phyloP scores from a whole-genome alignment of 257 asterid species.

The Nicotiana attenuata region DNA sequence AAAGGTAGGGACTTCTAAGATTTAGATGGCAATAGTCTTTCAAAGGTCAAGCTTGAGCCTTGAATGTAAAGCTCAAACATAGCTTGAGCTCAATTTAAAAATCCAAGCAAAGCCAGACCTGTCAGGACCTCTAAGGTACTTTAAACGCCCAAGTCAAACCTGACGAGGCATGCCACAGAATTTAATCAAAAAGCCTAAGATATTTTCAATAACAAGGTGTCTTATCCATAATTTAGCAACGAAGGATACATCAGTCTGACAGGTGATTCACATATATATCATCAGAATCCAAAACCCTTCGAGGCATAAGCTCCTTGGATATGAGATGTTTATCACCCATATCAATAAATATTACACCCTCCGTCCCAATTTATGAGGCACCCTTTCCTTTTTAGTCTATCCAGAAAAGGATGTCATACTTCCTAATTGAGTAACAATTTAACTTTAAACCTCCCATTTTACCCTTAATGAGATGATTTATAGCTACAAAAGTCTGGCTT shows the following conservation, averaged over 20 bases:
- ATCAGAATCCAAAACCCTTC: no score
- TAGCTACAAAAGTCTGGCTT: no score
- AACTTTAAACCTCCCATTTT: no score
- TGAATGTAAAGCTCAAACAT: not conserved
- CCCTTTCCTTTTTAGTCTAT: no score
- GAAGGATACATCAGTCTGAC: not conserved
- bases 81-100: not conserved
- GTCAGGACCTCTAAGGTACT: not conserved
- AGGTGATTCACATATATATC: not conserved
- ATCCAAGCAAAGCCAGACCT: not conserved
- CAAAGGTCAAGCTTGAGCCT: not conserved
- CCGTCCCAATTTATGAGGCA: no score
- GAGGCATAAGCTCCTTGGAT: not conserved
- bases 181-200: not conserved
- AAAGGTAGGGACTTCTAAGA: not conserved
- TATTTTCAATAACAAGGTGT: not conserved
- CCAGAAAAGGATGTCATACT: no score
- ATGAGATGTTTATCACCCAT: not conserved
- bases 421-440: no score
- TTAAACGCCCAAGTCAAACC: not conserved
- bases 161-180: not conserved
- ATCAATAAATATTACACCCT: not conserved
- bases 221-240: not conserved
- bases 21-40: not conserved
- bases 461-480: no score